phyloP scores from a whole-genome alignment of 2,329 filamentous ascomycete species.

The Sporothrix pallida region DNA sequence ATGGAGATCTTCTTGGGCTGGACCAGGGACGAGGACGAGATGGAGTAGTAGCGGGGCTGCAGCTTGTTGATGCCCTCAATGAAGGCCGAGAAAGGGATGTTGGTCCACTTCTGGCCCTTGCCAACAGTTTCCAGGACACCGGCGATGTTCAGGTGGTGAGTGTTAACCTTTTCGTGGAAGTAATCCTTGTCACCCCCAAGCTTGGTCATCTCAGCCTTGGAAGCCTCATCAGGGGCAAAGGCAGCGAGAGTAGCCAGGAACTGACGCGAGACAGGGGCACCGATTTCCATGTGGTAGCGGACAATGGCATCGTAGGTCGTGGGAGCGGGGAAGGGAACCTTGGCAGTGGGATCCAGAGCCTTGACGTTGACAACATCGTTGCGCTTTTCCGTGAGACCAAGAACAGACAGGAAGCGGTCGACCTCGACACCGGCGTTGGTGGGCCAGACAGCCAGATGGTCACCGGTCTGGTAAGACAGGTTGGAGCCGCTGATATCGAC shows the following conservation, averaged over 20 bases:
- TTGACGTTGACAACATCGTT: conserved; percentile 86
- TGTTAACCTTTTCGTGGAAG: conserved; percentile 84
- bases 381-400: conserved; percentile 77
- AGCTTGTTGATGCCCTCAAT: conserved; percentile 94
- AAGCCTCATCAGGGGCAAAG: conserved; percentile 83
- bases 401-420: conserved; percentile 81
- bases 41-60: conserved; percentile 98
- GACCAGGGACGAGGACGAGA: conserved; percentile 93
- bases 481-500: conserved; percentile 89
- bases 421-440: conserved; percentile 93
- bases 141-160: conserved; percentile 86
- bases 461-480: conserved; percentile 91
- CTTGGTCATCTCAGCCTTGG: conserved; percentile 86
- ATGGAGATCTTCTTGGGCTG: conserved; percentile 95
- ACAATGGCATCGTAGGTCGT: conserved; percentile 94
- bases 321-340: conserved; percentile 95
- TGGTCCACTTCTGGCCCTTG: conserved; percentile 77
- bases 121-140: conserved; percentile 77
- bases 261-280: conserved; percentile 93
- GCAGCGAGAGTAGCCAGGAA: conserved; percentile 85
- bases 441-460: conserved; percentile 97
- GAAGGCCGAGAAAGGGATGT: conserved; percentile 90
- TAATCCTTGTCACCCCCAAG: conserved; percentile 94
- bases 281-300: conserved; percentile 96
- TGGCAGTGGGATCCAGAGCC: conserved; percentile 90